Base-by-base conservation (phyloP, 805 yeast genomes). In the Candida alai region DNA sequence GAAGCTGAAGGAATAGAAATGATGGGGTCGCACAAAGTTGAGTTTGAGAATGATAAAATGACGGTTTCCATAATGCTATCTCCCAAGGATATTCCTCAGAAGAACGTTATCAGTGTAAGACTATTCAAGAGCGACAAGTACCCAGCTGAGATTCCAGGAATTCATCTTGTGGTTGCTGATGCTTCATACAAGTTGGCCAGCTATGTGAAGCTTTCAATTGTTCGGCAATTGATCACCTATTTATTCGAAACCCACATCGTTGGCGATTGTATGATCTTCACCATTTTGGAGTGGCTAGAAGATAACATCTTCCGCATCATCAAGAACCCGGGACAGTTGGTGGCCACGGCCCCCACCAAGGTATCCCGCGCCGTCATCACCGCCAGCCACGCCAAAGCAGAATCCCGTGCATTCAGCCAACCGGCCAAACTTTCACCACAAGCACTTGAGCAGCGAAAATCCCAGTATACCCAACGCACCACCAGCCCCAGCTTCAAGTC, bases 251-350 rank as follows among this genome's bases (percentile, higher is more conserved):
- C 62, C 21, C 62, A 65, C 8, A 46, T 78, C 4, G 19, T 81
- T 3, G 96, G 96, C 2, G 85, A 78, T 47, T 77, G 84, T 48
- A 74, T 80, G 60, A 55, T 88, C 1, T 83, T 66, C 51, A 62
- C 78, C 5, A 64, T 86, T n/a, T 63, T 77, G 32, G 94, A 87
- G 42, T 88, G 94, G 89, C 48, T 89, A 12, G 80, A 82, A 43
- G 79, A 74, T 11, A 75, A 84, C 45, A 59, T 81, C 28, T 57
- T 65, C 4, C 54, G 56, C 2, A 67, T 88, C 10, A 71, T 84
- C 7, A 75, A 78, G 26, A 68, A 80, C 37, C 97, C 97, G 0
- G 94, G 95, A 0, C 78, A 80, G 2, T 65, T 90, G 15, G 31
- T 54, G 13, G 35, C 32, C 29, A 34, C 11, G 4, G 21, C 20